Base-by-base conservation (phyloP, 257 asterid genomes). In the Solanum peruvianum region DNA sequence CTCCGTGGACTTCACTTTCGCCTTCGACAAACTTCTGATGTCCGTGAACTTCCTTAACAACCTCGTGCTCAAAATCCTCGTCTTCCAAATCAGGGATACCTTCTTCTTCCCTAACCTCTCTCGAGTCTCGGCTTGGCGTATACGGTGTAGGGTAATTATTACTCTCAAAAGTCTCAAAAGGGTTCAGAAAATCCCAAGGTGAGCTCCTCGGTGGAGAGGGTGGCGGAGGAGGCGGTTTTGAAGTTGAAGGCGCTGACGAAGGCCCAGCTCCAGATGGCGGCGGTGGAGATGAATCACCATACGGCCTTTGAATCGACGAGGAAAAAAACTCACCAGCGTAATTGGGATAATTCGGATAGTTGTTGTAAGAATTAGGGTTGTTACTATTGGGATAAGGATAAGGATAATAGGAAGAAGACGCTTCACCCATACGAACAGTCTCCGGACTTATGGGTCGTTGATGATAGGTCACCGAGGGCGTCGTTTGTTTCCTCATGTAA, bases 21-120 rank as follows among this genome's bases (percentile, higher is more conserved):
- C 93, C 94, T 13, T 91, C 95, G 31, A 90, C 94, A 86, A 87
- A 93, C 88, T 94, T 96, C 90, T 92, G 99, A 86, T 95, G 85
- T 13, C 96, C 98, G 27, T 91, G 95, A 90, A 96, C 96, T 89
- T 97, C 98, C 89, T 97, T 96, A 60, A 97, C 99, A 75, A 94
- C 95, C 90, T 91, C 99, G 5, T 87, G 89, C 87, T 85, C 88
- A 66, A 90, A 92, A 11, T 92, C 97, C 86, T 96, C 99, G 33
- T 97, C 99, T 89, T 96, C 99, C 92, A 97, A 93, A 83, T 97
- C 99, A 21, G 99, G 99, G 39, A 97, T 97, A 42, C 99, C 99
- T 89, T 97, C 99, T 89, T 96, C 99, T 92, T 95, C 98, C 80
- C 99, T 95, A 86, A 97, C 93, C 87, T 94, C 98, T 87, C 95